Conservation (phyloP, 495 filamentous ascomycete species). For the Aspergillus indologenus region DNA sequence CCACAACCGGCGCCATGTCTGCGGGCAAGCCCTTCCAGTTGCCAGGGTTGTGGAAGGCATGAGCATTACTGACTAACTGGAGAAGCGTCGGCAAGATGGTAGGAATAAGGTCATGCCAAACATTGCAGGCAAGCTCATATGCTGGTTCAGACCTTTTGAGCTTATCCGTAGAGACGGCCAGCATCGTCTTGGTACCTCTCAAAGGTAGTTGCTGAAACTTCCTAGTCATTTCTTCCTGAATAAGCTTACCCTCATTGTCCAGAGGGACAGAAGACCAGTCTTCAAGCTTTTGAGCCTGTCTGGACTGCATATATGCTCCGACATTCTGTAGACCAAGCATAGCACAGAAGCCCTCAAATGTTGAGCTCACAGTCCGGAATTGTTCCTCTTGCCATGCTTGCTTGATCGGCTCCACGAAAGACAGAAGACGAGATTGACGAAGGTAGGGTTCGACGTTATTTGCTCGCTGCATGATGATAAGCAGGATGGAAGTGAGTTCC, state of each 20-base stretch:
- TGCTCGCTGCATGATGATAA: slow-evolving; percentile 93
- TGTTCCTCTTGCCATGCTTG: slow-evolving; percentile 73
- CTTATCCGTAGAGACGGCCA: slow-evolving; percentile 87
- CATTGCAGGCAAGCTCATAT: slow-evolving; percentile 64
- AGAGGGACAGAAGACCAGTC: slow-evolving; percentile 80
- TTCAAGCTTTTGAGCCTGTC: slow-evolving; percentile 67
- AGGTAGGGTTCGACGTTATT: slow-evolving; percentile 64
- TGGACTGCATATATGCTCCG: slow-evolving; percentile 70
- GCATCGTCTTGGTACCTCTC: slow-evolving; percentile 81
- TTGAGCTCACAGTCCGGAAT: slow-evolving; percentile 65
- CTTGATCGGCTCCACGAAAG: slow-evolving; percentile 76
- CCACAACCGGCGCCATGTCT: slow-evolving; percentile 74
- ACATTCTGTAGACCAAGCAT: slow-evolving; percentile 76
- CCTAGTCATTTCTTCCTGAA: slow-evolving; percentile 67
- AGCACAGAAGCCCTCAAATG: slow-evolving; percentile 74
- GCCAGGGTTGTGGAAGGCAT: slow-evolving; percentile 85
- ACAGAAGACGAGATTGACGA: slow-evolving; percentile 61
- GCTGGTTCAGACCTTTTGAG: slow-evolving; percentile 64
- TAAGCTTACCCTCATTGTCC: slow-evolving; percentile 71
- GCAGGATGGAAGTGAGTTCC: slow-evolving; percentile 68
- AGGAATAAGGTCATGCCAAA: slow-evolving; percentile 84
- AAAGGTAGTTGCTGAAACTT: slow-evolving; percentile 76
- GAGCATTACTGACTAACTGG: slow-evolving; percentile 80
- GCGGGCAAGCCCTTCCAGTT: slow-evolving; percentile 79
- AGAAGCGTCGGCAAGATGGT: slow-evolving; percentile 82